A percentile compares a stretch with the other conserved stretches of the same genome.
Conservation (phyloP, 1,139 yeast species). For the Zhuliangozyma blackwelliae region DNA sequence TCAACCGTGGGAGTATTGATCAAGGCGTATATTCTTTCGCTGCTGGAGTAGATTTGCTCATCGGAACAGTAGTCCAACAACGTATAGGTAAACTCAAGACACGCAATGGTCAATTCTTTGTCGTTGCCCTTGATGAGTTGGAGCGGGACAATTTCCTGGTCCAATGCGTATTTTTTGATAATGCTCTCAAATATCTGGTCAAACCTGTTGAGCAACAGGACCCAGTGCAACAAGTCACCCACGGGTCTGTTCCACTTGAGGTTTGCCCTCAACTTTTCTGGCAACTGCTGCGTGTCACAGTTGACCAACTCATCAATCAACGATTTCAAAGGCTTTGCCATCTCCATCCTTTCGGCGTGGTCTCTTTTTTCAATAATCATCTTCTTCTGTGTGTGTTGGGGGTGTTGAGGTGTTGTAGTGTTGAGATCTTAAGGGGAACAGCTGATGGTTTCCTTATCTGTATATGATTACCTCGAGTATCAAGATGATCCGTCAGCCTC, state of each 20-base stretch:
- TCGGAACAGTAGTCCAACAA: conserved; percentile 69
- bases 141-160: conserved; percentile 44
- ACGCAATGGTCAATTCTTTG: conserved; percentile 40
- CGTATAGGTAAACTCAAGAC: conserved; percentile 59
- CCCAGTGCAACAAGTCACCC: conserved; percentile 77
- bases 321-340: conserved; percentile 31
- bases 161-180: conserved; percentile 53
- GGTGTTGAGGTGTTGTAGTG: background rate
- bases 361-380: conserved; percentile 35
- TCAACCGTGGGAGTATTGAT: conserved; percentile 57
- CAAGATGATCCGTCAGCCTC: no score
- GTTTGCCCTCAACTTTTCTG: conserved; percentile 23
- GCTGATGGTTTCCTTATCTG: no score
- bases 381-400: background rate
- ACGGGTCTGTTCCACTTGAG: conserved; percentile 60
- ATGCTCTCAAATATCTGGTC: conserved; percentile 59
- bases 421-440: background rate
- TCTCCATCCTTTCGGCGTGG: conserved; percentile 29
- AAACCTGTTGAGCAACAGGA: conserved; percentile 67
- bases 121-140: conserved; percentile 45
- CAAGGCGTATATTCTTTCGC: conserved; percentile 58
- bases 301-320: conserved; percentile 33
- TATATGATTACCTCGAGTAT: no score
- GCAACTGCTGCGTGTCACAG: conserved; percentile 29
- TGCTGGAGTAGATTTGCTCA: conserved; percentile 62